A percentile compares a stretch with the other conserved stretches of the same genome.
These are phyloP conservation scores for Symbiodinium natans DNA, from an alignment of 73 alveolate species.

Conservation along the genomic window DNA sequence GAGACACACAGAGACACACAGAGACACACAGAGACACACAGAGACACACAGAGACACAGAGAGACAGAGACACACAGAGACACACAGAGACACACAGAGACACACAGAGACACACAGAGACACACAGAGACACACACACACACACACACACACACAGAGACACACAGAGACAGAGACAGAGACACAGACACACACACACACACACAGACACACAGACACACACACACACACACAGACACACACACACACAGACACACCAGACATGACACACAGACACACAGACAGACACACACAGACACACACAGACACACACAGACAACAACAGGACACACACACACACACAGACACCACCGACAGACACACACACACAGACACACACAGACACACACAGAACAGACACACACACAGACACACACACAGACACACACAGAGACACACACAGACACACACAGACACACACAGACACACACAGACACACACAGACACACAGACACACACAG, in stretches of 20 bases:
- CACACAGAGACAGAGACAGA: neutral
- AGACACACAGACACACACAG: neutral
- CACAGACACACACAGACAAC: neutral
- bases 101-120: neutral
- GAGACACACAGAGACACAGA: neutral
- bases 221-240: neutral
- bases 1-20: neutral
- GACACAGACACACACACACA: neutral
- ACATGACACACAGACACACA: constrained; percentile 4
- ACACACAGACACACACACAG: neutral
- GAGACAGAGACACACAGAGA: neutral
- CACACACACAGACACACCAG: neutral
- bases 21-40: too few relatives aligned
- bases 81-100: neutral
- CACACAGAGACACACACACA: neutral
- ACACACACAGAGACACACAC: neutral
- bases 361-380: neutral
- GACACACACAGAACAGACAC: neutral
- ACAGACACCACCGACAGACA: neutral
- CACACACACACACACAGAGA: neutral
- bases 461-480: neutral
- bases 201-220: neutral
- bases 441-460: neutral
- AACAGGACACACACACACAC: neutral
- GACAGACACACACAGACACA: neutral